phyloP scores from a whole-genome alignment of 345 rosid genomes.

The Kandelia obovata region DNA sequence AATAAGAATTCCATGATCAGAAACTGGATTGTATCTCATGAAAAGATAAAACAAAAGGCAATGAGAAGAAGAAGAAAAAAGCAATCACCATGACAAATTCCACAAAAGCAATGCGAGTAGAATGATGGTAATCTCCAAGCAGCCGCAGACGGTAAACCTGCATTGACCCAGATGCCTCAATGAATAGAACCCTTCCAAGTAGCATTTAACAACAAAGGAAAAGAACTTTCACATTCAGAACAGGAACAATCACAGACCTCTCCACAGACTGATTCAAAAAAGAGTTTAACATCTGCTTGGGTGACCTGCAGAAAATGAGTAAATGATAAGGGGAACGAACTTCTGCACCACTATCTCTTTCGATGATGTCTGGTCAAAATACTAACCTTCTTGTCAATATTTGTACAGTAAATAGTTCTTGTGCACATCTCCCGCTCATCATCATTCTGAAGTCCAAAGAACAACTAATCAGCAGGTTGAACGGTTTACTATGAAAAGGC shows the following conservation, averaged over 20 bases:
- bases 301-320: slow-evolving; percentile 52
- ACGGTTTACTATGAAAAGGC: no score
- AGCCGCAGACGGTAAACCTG: slow-evolving; percentile 95
- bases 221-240: slow-evolving; percentile 1
- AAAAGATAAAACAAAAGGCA: not conserved
- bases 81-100: slow-evolving; percentile 71
- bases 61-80: not conserved
- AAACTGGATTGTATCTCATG: no score
- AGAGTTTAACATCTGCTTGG: slow-evolving; percentile 73
- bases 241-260: slow-evolving; percentile 50
- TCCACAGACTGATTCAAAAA: slow-evolving; percentile 86
- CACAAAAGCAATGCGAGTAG: slow-evolving; percentile 93
- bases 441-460: slow-evolving; percentile 58
- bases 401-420: slow-evolving; percentile 94
- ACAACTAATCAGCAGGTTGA: not conserved
- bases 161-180: slow-evolving; percentile 4
- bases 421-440: slow-evolving; percentile 99
- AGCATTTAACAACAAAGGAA: not conserved
- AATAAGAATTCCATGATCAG: no score
- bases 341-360: not conserved
- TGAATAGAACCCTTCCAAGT: slow-evolving; percentile 5
- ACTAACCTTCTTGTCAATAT: slow-evolving; percentile 86
- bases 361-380: not conserved
- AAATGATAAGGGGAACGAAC: not conserved
- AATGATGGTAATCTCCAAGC: slow-evolving; percentile 86